Conservation (phyloP, 2,329 filamentous ascomycete genomes). For the Ophiocordyceps unilateralis region DNA sequence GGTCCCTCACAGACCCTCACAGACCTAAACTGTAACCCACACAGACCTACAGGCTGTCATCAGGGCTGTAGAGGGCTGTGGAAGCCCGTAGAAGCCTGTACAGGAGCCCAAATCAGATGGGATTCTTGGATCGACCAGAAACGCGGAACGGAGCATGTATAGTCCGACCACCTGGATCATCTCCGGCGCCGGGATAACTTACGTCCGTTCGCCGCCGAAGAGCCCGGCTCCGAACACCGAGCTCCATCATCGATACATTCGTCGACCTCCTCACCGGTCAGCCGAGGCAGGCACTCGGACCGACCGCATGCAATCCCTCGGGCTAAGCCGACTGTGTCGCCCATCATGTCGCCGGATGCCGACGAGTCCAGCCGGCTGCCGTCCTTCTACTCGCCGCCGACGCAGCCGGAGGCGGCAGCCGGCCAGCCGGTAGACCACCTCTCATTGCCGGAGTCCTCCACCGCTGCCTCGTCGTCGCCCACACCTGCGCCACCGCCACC, state of each 20-base stretch:
- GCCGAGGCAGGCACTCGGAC: not conserved
- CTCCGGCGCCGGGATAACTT: not conserved
- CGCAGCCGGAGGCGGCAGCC: conserved; percentile 4
- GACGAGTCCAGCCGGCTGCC: conserved; percentile 21
- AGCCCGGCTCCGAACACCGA: not conserved
- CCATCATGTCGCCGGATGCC: conserved; percentile 8
- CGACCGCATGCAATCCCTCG: not conserved
- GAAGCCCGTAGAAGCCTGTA: no score
- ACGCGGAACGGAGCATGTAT: no score
- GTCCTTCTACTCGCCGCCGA: conserved; percentile 27
- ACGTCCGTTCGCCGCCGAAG: not conserved
- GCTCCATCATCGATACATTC: not conserved
- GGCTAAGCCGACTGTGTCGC: conserved; percentile 7
- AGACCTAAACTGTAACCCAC: no score
- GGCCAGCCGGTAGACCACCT: conserved; percentile 16
- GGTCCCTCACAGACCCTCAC: no score
- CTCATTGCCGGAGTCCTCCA: conserved; percentile 12
- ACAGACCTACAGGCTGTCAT: no score
- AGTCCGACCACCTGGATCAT: no score
- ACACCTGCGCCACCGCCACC: conserved; percentile 11
- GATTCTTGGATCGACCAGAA: no score
- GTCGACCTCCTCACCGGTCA: not conserved
- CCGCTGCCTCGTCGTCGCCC: conserved; percentile 2
- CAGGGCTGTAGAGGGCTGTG: no score
- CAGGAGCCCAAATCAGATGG: no score